Percentiles rank a stretch among this genome's conserved stretches.
Conservation (phyloP, 2,329 filamentous ascomycete species). For the Trichoderma arundinaceum region DNA sequence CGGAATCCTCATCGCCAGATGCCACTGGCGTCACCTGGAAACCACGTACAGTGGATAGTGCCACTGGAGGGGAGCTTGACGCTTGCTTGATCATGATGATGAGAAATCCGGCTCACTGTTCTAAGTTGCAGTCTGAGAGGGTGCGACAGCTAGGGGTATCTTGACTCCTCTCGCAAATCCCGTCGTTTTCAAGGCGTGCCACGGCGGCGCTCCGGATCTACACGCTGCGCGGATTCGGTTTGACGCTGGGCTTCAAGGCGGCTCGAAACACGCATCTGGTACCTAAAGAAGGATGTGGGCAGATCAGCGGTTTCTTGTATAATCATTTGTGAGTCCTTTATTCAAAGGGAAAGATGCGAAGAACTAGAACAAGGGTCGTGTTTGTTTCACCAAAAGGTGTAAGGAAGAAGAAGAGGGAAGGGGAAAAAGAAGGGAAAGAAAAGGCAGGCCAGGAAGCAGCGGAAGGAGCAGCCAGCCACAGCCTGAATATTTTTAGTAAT, state of each 20-base stretch:
- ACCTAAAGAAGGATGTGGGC: conserved; percentile 56
- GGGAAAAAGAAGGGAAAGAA: conserved; percentile 12
- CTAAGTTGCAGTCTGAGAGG: neutral
- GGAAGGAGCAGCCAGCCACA: conserved; percentile 11
- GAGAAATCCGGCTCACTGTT: conserved; percentile 7
- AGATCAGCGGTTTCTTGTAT: conserved; percentile 54
- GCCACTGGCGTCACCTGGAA: conserved; percentile 60
- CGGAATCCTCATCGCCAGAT: conserved; percentile 65
- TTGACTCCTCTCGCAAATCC: conserved; percentile 30
- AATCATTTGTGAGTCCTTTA: conserved; percentile 57
- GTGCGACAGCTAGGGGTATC: conserved; percentile 5
- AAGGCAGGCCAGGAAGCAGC: conserved; percentile 27
- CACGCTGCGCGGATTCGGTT: conserved; percentile 58
- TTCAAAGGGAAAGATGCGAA: conserved; percentile 33
- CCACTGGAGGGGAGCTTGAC: conserved; percentile 49
- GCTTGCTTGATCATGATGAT: conserved; percentile 50
- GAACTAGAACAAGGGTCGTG: neutral
- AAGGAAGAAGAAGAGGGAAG: conserved; percentile 32
- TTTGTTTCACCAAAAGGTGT: conserved; percentile 29
- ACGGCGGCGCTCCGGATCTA: conserved; percentile 65
- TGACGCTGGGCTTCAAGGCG: conserved; percentile 56
- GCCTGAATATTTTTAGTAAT: conserved; percentile 30
- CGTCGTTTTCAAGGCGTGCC: conserved; percentile 51
- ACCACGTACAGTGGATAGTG: conserved; percentile 61
- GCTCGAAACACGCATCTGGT: conserved; percentile 63